Conservation (phyloP, 2,329 filamentous ascomycete genomes). For the Trichoderma harzianum region DNA sequence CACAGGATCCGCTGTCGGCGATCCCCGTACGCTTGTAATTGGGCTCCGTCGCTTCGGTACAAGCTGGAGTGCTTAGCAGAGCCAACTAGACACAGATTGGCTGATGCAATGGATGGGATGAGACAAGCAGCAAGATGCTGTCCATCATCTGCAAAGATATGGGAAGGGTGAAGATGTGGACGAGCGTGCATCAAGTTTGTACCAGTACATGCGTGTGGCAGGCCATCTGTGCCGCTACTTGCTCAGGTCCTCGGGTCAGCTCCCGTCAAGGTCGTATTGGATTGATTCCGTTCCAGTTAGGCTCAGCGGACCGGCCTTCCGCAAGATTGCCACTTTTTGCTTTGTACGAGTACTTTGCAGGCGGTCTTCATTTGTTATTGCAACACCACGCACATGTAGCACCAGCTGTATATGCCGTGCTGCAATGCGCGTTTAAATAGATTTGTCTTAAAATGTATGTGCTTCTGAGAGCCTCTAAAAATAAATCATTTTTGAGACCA, state of each 20-base stretch:
- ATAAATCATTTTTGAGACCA: not conserved
- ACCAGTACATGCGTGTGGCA: not conserved
- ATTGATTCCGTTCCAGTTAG: not conserved
- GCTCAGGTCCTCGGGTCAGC: not conserved
- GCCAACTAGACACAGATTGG: not conserved
- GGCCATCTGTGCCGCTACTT: not conserved
- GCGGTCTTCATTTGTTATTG: not conserved
- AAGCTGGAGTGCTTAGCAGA: not conserved
- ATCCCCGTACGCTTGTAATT: not conserved
- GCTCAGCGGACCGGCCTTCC: slow-evolving; percentile 12
- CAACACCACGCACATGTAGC: not conserved
- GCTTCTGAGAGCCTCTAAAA: not conserved
- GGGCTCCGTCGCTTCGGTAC: slow-evolving; percentile 6
- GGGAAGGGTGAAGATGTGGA: not conserved
- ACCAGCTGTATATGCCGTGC: not conserved
- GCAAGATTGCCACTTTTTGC: not conserved
- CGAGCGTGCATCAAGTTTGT: not conserved
- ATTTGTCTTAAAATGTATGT: not conserved
- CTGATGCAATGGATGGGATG: not conserved
- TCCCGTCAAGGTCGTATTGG: not conserved
- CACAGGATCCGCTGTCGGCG: not conserved
- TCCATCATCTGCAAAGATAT: not conserved
- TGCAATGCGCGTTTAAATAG: not conserved
- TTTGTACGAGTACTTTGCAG: not conserved
- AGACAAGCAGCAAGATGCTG: not conserved